Percentiles rank a stretch among this genome's conserved stretches.
Conservation (phyloP, 169 alveolate genomes). For the Eimeria brunetti region DNA sequence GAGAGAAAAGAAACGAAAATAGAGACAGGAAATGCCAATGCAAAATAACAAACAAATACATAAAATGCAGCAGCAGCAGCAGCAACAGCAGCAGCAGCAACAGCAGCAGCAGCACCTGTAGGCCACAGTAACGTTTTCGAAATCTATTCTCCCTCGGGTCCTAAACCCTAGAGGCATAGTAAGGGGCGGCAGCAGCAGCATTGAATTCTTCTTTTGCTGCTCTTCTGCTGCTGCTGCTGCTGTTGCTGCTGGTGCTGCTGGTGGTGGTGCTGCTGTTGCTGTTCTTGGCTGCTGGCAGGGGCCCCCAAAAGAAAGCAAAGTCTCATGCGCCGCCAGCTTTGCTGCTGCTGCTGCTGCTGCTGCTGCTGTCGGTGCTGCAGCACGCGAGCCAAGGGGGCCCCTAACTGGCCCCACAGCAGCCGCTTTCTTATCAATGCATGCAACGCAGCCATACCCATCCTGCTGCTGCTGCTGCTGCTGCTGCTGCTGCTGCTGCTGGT, state of each 20-base stretch:
- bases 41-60: too few species aligned
- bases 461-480: background rate
- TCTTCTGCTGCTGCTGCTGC: background rate
- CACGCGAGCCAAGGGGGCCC: background rate
- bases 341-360: slow-evolving; percentile 47
- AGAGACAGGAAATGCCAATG: too few species aligned
- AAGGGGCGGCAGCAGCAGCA: background rate
- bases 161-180: background rate
- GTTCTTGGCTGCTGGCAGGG: background rate
- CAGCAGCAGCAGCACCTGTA: slow-evolving; percentile 24
- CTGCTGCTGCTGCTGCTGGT: slow-evolving; percentile 1
- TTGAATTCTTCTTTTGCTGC: background rate
- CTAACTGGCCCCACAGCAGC: background rate
- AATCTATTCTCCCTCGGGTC: slow-evolving; percentile 41
- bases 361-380: background rate
- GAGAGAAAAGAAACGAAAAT: background rate
- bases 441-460: background rate
- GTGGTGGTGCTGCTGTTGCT: too few species aligned
- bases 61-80: background rate
- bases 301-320: background rate
- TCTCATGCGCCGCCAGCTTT: slow-evolving; percentile 16
- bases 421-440: background rate
- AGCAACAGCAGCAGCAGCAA: background rate
- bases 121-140: slow-evolving; percentile 57
- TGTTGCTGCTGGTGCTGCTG: too few species aligned